Base-by-base conservation (phyloP, 768 basidiomycete species). In the Grammothele lineata region DNA sequence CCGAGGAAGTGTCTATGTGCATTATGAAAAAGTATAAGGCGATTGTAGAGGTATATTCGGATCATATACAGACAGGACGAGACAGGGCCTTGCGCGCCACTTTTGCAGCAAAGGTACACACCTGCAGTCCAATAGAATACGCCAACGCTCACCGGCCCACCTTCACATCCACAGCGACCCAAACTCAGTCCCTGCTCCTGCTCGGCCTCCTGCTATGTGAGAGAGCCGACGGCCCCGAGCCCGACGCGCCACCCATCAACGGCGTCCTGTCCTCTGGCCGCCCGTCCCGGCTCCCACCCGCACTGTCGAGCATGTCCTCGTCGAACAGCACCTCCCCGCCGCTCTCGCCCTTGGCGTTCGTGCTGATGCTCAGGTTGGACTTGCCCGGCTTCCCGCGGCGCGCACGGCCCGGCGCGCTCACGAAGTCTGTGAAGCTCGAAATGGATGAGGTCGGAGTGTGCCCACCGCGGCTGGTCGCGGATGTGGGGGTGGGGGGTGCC, bases 391-490 rank as follows among this genome's bases (percentile, higher is more conserved):
- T 57, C 11, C 38, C 46, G 14, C 53, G 48, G 5, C 61, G 60
- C 33, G 53, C 44, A 36, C 60, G 59, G 23, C 57, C 58, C 5
- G 83, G 81, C 0, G 77, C 78, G 56, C 72, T 75, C 42, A 82
- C 75, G 58, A 85, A 83, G 59, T 86, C 83, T 6, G 80, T 72
- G 60, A 85, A 75, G 57, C 76, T 76, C 5, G 81, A 69, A 26
- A 76, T 62, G 23, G 75, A 76, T 57, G 61, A 61, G 17, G 45
- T 32, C 15, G 50, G 52, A 9, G 48, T 50, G 43, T 47, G 55
- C 14, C 39, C 45, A n/a, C 39, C 43, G 32, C 40, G 26, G 8
- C 8, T n/a, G 9, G 35, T 17, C 18, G 35, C 27, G 27, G 27
- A 30, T 7, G 27, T 30, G 27, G 27, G 27, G 7, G 27, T 30